A percentile compares a stretch with the other conserved stretches of the same genome.
Conservation (phyloP, 495 filamentous ascomycete genomes). For the Cenococcum geophilum region DNA sequence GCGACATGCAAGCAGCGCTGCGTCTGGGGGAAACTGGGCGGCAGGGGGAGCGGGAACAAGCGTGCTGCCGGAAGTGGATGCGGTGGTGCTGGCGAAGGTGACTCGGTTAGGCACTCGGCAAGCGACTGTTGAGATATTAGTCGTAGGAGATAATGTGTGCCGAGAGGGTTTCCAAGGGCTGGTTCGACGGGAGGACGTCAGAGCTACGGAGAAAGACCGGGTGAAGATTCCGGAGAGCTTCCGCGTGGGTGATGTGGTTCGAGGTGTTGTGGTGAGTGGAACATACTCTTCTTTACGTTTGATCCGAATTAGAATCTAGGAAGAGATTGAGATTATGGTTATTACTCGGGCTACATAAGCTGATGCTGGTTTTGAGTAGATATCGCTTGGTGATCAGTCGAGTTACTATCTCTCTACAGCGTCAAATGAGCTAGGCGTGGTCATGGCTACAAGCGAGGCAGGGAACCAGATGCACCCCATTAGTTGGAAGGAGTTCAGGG, state of each 20-base stretch:
- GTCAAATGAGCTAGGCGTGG: slow-evolving; percentile 83
- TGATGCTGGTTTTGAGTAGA: no score
- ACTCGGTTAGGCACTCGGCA: slow-evolving; percentile 76
- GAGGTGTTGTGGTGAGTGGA: slow-evolving; percentile 69
- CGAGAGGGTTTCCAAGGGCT: slow-evolving; percentile 34
- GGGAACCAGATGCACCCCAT: slow-evolving; percentile 87
- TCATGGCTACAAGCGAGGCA: slow-evolving; percentile 84
- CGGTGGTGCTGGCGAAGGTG: slow-evolving; percentile 74
- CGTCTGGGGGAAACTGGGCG: background rate
- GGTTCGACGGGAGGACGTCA: slow-evolving; percentile 77
- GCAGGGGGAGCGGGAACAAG: slow-evolving; percentile 43
- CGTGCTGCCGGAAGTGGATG: slow-evolving; percentile 73
- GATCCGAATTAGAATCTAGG: no score
- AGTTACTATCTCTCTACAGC: slow-evolving; percentile 91
- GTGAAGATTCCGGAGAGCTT: slow-evolving; percentile 89
- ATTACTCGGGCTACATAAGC: no score
- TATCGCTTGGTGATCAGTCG: slow-evolving; percentile 70
- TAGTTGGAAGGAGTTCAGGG: slow-evolving; percentile 89
- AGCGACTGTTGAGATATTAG: slow-evolving; percentile 74
- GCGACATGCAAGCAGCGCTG: slow-evolving; percentile 33
- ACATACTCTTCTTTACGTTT: no score
- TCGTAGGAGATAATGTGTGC: slow-evolving; percentile 56
- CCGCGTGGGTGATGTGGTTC: slow-evolving; percentile 85
- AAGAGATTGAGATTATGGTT: no score
- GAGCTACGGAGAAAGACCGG: slow-evolving; percentile 91